Base-by-base conservation (phyloP, 176 grass and related monocot genomes). In the Dactylis glomerata region DNA sequence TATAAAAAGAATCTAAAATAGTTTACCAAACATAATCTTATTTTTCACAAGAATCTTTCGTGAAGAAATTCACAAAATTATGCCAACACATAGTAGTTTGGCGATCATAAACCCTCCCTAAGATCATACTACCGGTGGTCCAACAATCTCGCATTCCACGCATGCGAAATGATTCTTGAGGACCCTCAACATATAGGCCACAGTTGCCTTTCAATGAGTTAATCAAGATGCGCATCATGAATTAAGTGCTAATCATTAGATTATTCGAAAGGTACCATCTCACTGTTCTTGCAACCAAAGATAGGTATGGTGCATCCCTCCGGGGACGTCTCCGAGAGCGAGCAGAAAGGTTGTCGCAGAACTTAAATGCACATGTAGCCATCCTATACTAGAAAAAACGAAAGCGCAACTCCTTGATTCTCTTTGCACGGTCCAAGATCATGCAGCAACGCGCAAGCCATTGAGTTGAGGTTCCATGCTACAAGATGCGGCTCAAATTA, bases 231-330 rank as follows among this genome's bases (percentile, higher is more conserved):
- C 68, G 41, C 85, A 80, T 80, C 89, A 87, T 42, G 8, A 42
- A 42, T 80, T 68, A 83, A 75, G 74, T 75, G 80, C 66, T 80
- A 74, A 90, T 90, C 46, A 90, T 79, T 79, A 87, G 80, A 75
- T 33, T 10, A 79, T 65, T 46, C 75, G 58, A 80, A 85, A 83
- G 84, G 84, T 81, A 81, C 74, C 30, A 74, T 74, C 80, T 79
- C 84, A 51, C 14, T 68, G 67, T 83, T 90, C 36, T 82, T 14
- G 41, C 41, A 42, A 42, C 41, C 8, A 42, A 42, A 42, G 41
- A 42, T 42, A 42, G 64, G 79, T 73, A 45, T 23, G 72, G 41
- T 82, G 78, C 78, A 82, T 9, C 78, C 63, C 83, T 7, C 68
- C 37, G 11, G 4, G 34, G 2, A 5, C 26, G 28, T 61, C 57